Evolutionary conservation across 495 filamentous ascomycete genomes (phyloP).

Genomic region (Penicillium turbatum): DNA sequence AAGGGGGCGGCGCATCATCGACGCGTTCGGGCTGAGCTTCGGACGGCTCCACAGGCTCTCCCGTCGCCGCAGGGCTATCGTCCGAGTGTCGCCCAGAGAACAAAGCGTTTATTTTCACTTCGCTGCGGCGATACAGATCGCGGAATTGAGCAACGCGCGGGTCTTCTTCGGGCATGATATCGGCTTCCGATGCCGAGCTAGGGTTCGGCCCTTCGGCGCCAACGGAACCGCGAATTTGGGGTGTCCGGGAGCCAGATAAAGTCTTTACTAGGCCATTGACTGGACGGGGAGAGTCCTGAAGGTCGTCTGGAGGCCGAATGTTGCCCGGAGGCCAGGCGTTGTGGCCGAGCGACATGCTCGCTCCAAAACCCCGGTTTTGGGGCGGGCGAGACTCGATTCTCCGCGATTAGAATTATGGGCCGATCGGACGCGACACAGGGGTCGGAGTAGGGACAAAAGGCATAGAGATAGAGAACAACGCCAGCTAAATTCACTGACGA

Average conservation of each 20-base stretch:
- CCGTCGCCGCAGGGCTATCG: slow-evolving; percentile 29
- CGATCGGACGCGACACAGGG: slow-evolving; percentile 27
- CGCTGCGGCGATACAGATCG: slow-evolving; percentile 54
- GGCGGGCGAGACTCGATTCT: slow-evolving; percentile 47
- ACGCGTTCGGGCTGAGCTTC: slow-evolving; percentile 34
- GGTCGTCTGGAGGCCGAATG: slow-evolving; percentile 45
- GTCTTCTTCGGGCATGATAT: slow-evolving; percentile 59
- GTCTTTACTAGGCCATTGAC: slow-evolving; percentile 47
- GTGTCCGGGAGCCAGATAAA: slow-evolving; percentile 45
- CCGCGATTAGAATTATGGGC: slow-evolving; percentile 41
- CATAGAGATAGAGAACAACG: slow-evolving; percentile 27
- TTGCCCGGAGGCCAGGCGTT: slow-evolving; percentile 48
- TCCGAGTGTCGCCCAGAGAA: slow-evolving; percentile 49
- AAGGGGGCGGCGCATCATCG: slow-evolving; percentile 34
- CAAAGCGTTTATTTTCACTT: slow-evolving; percentile 55
- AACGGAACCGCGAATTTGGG: slow-evolving; percentile 47
- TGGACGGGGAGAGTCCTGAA: slow-evolving; percentile 40
- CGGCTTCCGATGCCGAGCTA: slow-evolving; percentile 47
- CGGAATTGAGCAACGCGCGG: slow-evolving; percentile 57
- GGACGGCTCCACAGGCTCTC: slow-evolving; percentile 23
- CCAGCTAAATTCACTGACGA: slow-evolving; percentile 21
- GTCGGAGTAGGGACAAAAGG: slow-evolving; percentile 31
- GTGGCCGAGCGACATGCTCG: slow-evolving; percentile 52
- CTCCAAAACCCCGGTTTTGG: slow-evolving; percentile 47
- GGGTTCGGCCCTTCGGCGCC: slow-evolving; percentile 45